These are phyloP conservation scores for Keithomyces neogunnii DNA, from an alignment of 2,329 filamentous ascomycete genomes.

Conservation along the genomic window DNA sequence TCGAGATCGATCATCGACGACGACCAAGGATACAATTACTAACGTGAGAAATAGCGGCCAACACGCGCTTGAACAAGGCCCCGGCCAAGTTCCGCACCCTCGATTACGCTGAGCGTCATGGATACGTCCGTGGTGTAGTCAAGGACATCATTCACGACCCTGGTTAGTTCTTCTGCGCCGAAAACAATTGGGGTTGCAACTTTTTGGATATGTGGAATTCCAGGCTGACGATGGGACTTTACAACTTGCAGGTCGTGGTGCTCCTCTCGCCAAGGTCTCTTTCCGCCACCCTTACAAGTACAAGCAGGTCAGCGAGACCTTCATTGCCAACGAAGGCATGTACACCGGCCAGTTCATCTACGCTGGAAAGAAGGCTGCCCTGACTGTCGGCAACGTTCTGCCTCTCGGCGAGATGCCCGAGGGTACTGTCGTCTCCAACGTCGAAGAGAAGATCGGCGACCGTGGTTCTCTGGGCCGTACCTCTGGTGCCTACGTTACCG, in stretches of 20 bases:
- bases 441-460: slow-evolving; percentile 98
- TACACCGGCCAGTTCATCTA: slow-evolving; percentile 99
- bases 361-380: slow-evolving; percentile 95
- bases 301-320: slow-evolving; percentile 97
- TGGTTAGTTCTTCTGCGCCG: slow-evolving; percentile 38
- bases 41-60: slow-evolving; percentile 48
- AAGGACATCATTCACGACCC: slow-evolving; percentile 99
- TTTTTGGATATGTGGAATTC: slow-evolving; percentile 9
- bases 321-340: slow-evolving; percentile 99
- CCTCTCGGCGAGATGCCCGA: slow-evolving; percentile 91
- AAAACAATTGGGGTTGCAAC: slow-evolving; percentile 9
- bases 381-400: slow-evolving; percentile 96
- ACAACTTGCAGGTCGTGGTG: slow-evolving; percentile 58
- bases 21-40: slow-evolving; percentile 17
- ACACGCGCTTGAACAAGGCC: slow-evolving; percentile 85
- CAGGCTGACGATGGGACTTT: slow-evolving; percentile 17
- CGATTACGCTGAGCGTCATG: slow-evolving; percentile 95
- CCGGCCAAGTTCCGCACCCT: slow-evolving; percentile 85
- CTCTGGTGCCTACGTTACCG: slow-evolving; percentile 98
- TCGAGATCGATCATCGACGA: slow-evolving; percentile 15
- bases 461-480: slow-evolving; percentile 93
- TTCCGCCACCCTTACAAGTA: slow-evolving; percentile 99
- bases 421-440: slow-evolving; percentile 98
- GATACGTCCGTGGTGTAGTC: slow-evolving; percentile 94
- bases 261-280: slow-evolving; percentile 89